Base-by-base conservation (phyloP, 345 rosid species). In the Moricandia arvensis region DNA sequence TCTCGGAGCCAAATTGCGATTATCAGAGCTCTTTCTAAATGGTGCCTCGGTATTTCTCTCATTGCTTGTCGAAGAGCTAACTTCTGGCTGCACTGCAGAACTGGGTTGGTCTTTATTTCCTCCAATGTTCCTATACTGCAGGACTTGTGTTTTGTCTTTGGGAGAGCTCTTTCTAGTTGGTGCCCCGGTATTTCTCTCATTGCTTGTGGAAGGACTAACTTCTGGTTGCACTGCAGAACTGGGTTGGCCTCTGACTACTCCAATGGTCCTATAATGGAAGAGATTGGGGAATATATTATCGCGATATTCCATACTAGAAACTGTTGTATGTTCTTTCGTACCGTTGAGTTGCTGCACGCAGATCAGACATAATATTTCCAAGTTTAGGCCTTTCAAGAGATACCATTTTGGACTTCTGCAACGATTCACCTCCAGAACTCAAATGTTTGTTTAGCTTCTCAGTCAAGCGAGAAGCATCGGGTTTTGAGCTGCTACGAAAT, bases 291-390 rank as follows among this genome's bases (percentile, higher is more conserved):
- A 35, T 34, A 33, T 54, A 6, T 5, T 13, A 62, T 34, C 37
- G 15, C 16, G n/a, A 55, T n/a, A 76, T 63, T 30, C 65, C 37
- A 60, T 66, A 49, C 29, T 16, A 27, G 15, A 67, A 49, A n/a
- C n/a, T 34, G 38, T 29, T 67, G 34, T 49, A 26, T 59, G 57
- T 66, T 72, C 63, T 11, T n/a, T 68, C 41, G 59, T 69, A 89
- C 97, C 90, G 84, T 59, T 64, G 81, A 68, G 26, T 75, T 72
- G 84, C 72, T 75, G 83, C 74, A 79, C 88, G 83, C 62, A 79
- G 58, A 81, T 81, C 85, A 74, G 85, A 55, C 62, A 64, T 71
- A 57, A 64, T 76, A 84, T 80, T 88, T 45, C 16, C 84, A 82
- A 73, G 72, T 76, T 82, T 83, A 64, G 75, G 75, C 57, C 76